A percentile compares a stretch with the other conserved stretches of the same genome.
These are phyloP conservation scores for Petunia secreta DNA, from an alignment of 257 asterid genomes.

Conservation along the genomic window DNA sequence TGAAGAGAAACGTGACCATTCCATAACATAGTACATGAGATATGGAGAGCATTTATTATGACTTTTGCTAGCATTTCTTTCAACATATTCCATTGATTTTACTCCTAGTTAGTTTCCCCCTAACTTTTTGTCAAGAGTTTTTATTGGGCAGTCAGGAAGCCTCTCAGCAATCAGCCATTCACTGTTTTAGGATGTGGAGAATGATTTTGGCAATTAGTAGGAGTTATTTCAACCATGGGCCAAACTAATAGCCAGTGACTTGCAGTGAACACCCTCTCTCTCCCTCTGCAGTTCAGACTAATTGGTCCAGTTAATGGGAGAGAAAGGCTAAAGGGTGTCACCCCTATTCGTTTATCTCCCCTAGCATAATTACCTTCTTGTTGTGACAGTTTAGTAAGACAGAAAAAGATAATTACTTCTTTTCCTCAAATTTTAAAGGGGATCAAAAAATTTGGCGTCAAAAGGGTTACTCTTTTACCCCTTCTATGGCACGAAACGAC, in stretches of 20 bases:
- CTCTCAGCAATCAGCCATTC: neutral
- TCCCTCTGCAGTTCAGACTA: too few relatives aligned
- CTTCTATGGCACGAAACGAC: neutral
- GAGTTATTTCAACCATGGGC: neutral
- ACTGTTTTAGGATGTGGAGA: neutral
- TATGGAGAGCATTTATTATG: constrained; percentile 34
- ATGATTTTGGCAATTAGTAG: constrained; percentile 4
- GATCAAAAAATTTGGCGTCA: neutral
- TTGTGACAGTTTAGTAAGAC: too few relatives aligned
- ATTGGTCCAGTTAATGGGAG: too few relatives aligned
- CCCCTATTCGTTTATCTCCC: too few relatives aligned
- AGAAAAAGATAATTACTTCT: neutral
- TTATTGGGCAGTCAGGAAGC: neutral
- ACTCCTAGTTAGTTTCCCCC: constrained; percentile 14
- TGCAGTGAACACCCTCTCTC: neutral
- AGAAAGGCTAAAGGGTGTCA: too few relatives aligned
- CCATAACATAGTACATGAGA: constrained; percentile 22
- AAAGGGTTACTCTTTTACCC: neutral
- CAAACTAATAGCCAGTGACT: neutral
- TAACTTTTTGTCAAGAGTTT: constrained; percentile 7
- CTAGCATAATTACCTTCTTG: too few relatives aligned
- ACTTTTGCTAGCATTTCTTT: constrained; percentile 27
- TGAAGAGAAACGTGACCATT: constrained; percentile 30
- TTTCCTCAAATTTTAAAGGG: neutral
- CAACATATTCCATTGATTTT: constrained; percentile 2